phyloP scores from a whole-genome alignment of 306 rosid genomes.

The Prunus mira region DNA sequence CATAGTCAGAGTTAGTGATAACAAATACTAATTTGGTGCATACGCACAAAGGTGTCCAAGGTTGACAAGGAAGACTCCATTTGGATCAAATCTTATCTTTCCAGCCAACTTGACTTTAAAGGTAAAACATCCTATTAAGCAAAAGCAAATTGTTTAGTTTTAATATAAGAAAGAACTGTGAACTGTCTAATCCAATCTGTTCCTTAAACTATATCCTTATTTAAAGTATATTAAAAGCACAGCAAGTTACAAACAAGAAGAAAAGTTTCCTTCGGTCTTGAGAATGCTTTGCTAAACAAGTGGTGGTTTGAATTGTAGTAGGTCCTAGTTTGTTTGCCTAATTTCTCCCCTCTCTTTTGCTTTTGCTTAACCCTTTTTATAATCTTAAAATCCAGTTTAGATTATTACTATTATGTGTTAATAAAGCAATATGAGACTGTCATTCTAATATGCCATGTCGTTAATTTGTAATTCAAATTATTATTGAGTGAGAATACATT shows the following conservation, averaged over 20 bases:
- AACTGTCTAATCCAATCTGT: not conserved
- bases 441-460: too few species aligned
- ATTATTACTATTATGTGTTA: not conserved
- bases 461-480: too few species aligned
- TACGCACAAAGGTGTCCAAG: not conserved
- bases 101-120: constrained; percentile 1
- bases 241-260: not conserved
- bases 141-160: not conserved
- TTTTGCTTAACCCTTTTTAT: not conserved
- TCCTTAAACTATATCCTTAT: not conserved
- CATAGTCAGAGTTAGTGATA: not conserved
- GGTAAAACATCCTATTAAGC: not conserved
- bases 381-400: not conserved
- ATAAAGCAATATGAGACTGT: not conserved
- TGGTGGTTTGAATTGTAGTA: constrained; percentile 1
- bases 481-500: too few species aligned
- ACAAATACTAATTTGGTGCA: not conserved
- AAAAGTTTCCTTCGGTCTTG: not conserved
- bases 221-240: constrained; percentile 8
- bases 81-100: not conserved
- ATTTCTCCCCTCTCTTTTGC: not conserved
- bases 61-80: not conserved
- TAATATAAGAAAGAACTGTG: not conserved
- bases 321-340: constrained; percentile 19
- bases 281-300: not conserved